Percentiles rank a stretch among this genome's conserved stretches.
phyloP scores from a whole-genome alignment of 2,329 filamentous ascomycete species.

The Aschersonia sp. region DNA sequence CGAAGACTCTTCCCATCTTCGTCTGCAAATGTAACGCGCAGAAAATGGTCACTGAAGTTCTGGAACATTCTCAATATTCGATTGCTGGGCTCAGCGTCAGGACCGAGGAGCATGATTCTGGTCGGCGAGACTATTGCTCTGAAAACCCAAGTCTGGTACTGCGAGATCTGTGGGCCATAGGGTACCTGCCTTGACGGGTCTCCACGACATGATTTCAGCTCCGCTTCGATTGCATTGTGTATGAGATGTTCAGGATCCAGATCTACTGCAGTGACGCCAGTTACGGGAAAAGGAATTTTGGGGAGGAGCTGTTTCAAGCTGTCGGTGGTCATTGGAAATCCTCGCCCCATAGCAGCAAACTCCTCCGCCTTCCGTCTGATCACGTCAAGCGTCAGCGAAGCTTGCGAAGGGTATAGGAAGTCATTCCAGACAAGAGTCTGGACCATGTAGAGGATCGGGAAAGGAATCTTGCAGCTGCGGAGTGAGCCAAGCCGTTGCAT shows the following conservation, averaged over 20 bases:
- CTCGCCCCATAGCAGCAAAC: slow-evolving; percentile 8
- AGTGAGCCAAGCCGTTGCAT: slow-evolving; percentile 9
- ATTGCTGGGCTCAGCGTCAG: slow-evolving; percentile 54
- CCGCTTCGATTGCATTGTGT: slow-evolving; percentile 21
- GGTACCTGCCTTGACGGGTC: slow-evolving; percentile 10
- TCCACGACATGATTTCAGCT: slow-evolving; percentile 19
- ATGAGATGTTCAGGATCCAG: slow-evolving; percentile 27
- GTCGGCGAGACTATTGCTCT: slow-evolving; percentile 46
- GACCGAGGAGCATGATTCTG: slow-evolving; percentile 40
- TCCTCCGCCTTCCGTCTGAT: slow-evolving; percentile 20
- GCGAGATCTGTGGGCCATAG: slow-evolving; percentile 13
- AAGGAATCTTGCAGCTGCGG: slow-evolving; percentile 23
- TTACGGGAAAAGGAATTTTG: slow-evolving; percentile 38
- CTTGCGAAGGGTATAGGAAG: slow-evolving; percentile 40
- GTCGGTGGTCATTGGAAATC: slow-evolving; percentile 29
- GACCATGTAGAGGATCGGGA: slow-evolving; percentile 44
- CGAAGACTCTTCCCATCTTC: slow-evolving; percentile 53
- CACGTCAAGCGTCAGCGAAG: slow-evolving; percentile 27
- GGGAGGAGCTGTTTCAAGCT: slow-evolving; percentile 38
- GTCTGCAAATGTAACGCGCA: slow-evolving; percentile 60
- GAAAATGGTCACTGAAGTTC: slow-evolving; percentile 44
- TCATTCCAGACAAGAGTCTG: slow-evolving; percentile 49
- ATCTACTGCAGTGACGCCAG: slow-evolving; percentile 27
- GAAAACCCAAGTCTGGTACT: slow-evolving; percentile 35
- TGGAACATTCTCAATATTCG: slow-evolving; percentile 54